A percentile compares a stretch with the other conserved stretches of the same genome.
These are phyloP conservation scores for Pseudisothecium myosuroides DNA, from an alignment of 225 moss, liverwort and hornwort genomes.

Conservation along the genomic window DNA sequence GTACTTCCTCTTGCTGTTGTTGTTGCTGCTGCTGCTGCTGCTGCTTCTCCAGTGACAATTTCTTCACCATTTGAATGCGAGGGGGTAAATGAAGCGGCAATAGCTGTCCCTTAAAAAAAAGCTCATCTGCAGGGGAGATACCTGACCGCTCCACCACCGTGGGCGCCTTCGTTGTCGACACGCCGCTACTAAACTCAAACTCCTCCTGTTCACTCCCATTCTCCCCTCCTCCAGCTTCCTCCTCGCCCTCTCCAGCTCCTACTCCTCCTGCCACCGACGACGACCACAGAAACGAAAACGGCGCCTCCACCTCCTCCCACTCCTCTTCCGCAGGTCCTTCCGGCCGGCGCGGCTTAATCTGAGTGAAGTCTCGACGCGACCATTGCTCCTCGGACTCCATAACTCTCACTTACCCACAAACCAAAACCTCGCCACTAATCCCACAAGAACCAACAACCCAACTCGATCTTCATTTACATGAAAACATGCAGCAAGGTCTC, in stretches of 20 bases:
- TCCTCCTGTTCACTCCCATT: conserved; percentile 2
- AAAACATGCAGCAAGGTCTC: background rate
- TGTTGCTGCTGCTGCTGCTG: conserved; percentile 8
- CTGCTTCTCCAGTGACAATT: conserved; percentile 29
- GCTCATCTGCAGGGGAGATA: conserved; percentile 49
- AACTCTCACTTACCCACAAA: background rate
- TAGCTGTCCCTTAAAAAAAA: conserved; percentile 43
- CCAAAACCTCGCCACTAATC: background rate
- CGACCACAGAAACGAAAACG: conserved; percentile 36
- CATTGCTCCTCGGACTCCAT: conserved; percentile 39
- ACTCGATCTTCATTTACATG: background rate
- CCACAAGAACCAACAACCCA: background rate
- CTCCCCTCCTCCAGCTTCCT: background rate
- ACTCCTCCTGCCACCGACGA: background rate
- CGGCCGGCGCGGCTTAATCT: conserved; percentile 43
- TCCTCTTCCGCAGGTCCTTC: conserved; percentile 27
- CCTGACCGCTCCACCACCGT: conserved; percentile 14
- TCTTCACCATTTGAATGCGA: conserved; percentile 56
- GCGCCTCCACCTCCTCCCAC: conserved; percentile 15
- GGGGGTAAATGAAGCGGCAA: conserved; percentile 46
- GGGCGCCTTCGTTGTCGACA: background rate
- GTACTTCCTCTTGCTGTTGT: background rate
- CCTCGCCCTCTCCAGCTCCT: background rate
- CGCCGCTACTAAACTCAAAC: conserved; percentile 31
- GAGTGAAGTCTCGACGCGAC: conserved; percentile 34